Percentiles rank a stretch among this genome's conserved stretches.
phyloP scores from a whole-genome alignment of 108 stramenopile genomes.

The Skeletonema menzelii region DNA sequence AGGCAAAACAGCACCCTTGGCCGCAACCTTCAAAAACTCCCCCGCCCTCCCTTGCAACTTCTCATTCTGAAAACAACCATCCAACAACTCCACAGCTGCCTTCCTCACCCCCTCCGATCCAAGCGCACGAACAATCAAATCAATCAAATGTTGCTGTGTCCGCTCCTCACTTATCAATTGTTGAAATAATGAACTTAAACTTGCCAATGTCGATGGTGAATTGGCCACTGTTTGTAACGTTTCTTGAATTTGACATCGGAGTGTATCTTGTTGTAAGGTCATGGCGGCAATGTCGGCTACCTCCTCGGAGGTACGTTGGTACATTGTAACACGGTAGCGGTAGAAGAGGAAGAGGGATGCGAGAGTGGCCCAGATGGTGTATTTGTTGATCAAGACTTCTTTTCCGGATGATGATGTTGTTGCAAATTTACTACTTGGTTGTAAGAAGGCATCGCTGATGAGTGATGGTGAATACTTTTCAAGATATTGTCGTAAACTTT shows the following conservation, averaged over 20 bases:
- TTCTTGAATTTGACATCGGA: constrained; percentile 42
- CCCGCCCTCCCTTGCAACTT: constrained; percentile 35
- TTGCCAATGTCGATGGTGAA: constrained; percentile 37
- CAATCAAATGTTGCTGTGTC: constrained; percentile 42
- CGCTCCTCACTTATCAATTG: constrained; percentile 39
- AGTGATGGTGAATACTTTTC: not conserved
- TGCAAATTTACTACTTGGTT: too few species aligned
- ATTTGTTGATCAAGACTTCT: constrained; percentile 33
- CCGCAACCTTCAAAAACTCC: constrained; percentile 49
- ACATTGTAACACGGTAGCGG: constrained; percentile 38
- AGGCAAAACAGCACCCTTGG: constrained; percentile 18
- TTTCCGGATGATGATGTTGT: not conserved
- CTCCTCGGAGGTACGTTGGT: constrained; percentile 43
- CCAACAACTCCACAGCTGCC: constrained; percentile 36
- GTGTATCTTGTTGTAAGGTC: constrained; percentile 39
- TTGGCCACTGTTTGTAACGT: constrained; percentile 44
- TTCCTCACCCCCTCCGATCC: constrained; percentile 36
- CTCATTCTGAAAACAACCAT: constrained; percentile 40
- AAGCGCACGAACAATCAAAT: constrained; percentile 39
- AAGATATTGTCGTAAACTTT: constrained; percentile 14
- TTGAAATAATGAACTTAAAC: constrained; percentile 27
- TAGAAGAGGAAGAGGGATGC: constrained; percentile 19
- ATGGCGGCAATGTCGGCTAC: constrained; percentile 45
- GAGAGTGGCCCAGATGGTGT: constrained; percentile 25
- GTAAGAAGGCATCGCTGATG: constrained; percentile 10